These are phyloP conservation scores for Microdochium bolleyi DNA, from an alignment of 2,329 filamentous ascomycete genomes.

Conservation along the genomic window DNA sequence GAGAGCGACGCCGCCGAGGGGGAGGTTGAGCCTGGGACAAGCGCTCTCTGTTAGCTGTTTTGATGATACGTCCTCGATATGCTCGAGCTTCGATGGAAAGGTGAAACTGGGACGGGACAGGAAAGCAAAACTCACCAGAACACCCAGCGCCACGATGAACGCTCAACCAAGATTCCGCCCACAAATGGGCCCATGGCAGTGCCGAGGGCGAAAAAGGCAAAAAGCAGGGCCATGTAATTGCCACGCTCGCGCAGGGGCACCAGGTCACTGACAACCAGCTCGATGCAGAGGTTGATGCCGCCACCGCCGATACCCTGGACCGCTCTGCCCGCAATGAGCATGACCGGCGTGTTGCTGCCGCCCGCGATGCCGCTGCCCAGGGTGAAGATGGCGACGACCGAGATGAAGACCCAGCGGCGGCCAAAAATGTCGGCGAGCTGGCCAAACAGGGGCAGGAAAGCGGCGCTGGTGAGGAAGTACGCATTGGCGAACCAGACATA, in stretches of 20 bases:
- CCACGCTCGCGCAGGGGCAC: conserved; percentile 38
- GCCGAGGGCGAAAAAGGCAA: conserved; percentile 23
- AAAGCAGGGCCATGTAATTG: conserved; percentile 28
- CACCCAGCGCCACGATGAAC: conserved; percentile 29
- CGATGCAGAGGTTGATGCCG: conserved; percentile 28
- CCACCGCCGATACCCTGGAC: conserved; percentile 34
- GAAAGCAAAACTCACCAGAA: conserved; percentile 17
- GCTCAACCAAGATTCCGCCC: conserved; percentile 18
- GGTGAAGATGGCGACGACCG: conserved; percentile 33
- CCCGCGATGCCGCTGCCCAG: conserved; percentile 39
- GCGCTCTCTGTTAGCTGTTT: background rate
- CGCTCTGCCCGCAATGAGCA: conserved; percentile 30
- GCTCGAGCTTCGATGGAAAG: background rate
- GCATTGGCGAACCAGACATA: conserved; percentile 18
- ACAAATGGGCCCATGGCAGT: conserved; percentile 23
- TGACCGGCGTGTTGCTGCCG: conserved; percentile 25
- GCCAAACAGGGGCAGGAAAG: conserved; percentile 37
- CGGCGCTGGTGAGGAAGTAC: conserved; percentile 24
- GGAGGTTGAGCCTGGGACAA: conserved; percentile 15
- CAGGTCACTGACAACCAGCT: conserved; percentile 41
- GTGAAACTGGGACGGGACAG: background rate
- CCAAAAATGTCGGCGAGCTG: conserved; percentile 41
- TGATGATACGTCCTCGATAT: background rate
- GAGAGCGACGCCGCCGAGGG: conserved; percentile 16
- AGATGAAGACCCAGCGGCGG: conserved; percentile 28